Evolutionary conservation across 306 rosid species (phyloP).

Genomic region (Rubus idaeus): DNA sequence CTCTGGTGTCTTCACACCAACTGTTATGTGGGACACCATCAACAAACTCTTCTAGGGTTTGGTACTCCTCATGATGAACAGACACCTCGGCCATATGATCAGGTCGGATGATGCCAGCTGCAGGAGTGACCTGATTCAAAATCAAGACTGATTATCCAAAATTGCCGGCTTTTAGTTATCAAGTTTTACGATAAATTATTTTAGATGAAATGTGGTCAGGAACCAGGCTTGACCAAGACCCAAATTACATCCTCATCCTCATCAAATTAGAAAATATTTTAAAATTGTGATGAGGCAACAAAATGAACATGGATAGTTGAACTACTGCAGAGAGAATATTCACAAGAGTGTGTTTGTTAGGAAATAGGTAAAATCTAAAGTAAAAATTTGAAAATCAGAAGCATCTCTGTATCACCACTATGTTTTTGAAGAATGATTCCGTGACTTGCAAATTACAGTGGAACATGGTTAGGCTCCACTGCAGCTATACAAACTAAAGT

Average conservation of each 20-base stretch:
- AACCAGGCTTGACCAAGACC: not conserved
- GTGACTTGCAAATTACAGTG: not conserved
- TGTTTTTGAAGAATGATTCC: too few species aligned
- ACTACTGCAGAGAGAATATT: not conserved
- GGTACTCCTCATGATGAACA: constrained; percentile 83
- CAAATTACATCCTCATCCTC: not conserved
- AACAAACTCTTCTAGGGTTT: constrained; percentile 71
- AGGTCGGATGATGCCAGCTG: constrained; percentile 75
- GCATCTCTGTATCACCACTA: not conserved
- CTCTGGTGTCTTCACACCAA: constrained; percentile 93
- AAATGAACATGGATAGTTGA: not conserved
- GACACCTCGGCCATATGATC: constrained; percentile 76
- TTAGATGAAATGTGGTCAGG: not conserved
- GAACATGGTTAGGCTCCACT: not conserved
- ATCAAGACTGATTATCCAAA: constrained; percentile 13
- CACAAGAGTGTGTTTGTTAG: not conserved
- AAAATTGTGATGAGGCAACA: not conserved
- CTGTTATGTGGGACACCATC: constrained; percentile 76
- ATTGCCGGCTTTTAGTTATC: not conserved
- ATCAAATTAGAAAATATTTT: too few species aligned
- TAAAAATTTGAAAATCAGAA: not conserved
- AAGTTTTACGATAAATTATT: not conserved
- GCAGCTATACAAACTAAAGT: too few species aligned
- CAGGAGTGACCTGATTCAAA: constrained; percentile 75
- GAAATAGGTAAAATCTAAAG: not conserved